Conservation (phyloP, 176 grass and related monocot genomes). For the Ensete glaucum region DNA sequence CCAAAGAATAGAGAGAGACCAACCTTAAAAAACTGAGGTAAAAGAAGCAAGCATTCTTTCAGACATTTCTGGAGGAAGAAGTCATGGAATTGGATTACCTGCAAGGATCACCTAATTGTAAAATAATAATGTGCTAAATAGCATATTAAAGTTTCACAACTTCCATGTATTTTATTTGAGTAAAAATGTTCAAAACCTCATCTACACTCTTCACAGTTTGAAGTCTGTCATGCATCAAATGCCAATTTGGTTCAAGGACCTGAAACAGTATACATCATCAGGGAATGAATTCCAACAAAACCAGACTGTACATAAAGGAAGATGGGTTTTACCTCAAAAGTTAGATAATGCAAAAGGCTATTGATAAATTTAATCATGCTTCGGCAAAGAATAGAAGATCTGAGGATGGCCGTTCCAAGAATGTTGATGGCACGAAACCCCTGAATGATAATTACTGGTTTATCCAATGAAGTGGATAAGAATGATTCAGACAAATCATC, state of each 20-base stretch:
- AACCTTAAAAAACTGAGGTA: constrained; percentile 76
- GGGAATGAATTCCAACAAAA: constrained; percentile 13
- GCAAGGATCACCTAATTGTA: constrained; percentile 30
- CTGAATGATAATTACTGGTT: constrained; percentile 25
- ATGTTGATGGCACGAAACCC: constrained; percentile 69
- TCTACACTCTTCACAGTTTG: constrained; percentile 91
- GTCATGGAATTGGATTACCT: constrained; percentile 96
- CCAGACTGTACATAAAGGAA: constrained; percentile 20
- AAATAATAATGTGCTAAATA: not conserved
- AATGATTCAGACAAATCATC: constrained; percentile 16
- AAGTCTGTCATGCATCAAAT: constrained; percentile 72
- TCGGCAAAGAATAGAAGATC: constrained; percentile 89
- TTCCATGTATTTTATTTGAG: too few species aligned
- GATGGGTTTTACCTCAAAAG: constrained; percentile 67
- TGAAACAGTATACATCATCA: constrained; percentile 23
- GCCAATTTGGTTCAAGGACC: constrained; percentile 99
- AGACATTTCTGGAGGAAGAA: constrained; percentile 96
- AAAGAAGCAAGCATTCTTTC: constrained; percentile 94
- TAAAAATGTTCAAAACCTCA: constrained; percentile 40
- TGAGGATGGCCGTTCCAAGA: constrained; percentile 62
- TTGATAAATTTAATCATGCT: constrained; percentile 98
- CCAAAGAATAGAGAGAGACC: constrained; percentile 12
- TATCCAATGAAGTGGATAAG: not conserved
- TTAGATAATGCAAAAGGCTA: constrained; percentile 96
- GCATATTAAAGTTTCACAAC: not conserved